phyloP scores from a whole-genome alignment of 306 rosid genomes.

The Castanospermum australe region DNA sequence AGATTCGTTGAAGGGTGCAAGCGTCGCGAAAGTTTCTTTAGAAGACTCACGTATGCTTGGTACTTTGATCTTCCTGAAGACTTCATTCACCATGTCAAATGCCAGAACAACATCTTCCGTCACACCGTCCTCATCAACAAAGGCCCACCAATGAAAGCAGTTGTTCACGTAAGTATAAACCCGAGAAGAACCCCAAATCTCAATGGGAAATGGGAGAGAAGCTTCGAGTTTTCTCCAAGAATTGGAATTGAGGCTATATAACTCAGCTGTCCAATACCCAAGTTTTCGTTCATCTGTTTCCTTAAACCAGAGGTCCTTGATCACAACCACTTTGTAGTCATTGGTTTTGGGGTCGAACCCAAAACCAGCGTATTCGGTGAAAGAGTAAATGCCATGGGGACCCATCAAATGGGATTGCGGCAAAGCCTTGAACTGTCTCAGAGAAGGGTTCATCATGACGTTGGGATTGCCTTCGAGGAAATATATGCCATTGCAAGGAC shows the following conservation, averaged over 20 bases:
- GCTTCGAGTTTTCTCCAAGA: constrained; percentile 19
- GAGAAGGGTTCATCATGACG: constrained; percentile 24
- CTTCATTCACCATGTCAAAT: constrained; percentile 26
- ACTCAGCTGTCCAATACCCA: constrained; percentile 20
- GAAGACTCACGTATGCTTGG: constrained; percentile 9
- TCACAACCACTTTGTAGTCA: constrained; percentile 26
- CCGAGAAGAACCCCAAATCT: constrained; percentile 21
- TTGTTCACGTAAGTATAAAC: constrained; percentile 22
- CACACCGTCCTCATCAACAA: background rate
- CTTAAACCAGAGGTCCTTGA: constrained; percentile 17
- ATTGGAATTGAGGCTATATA: constrained; percentile 23
- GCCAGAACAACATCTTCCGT: constrained; percentile 15
- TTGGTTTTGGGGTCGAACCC: constrained; percentile 24
- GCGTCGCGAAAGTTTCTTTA: background rate
- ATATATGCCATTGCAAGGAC: constrained; percentile 36
- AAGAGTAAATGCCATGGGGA: background rate
- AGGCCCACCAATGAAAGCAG: constrained; percentile 31
- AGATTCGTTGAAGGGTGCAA: constrained; percentile 17
- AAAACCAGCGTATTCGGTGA: constrained; percentile 16
- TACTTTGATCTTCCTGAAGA: constrained; percentile 26
- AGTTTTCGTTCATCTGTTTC: constrained; percentile 20
- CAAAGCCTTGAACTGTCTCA: constrained; percentile 22
- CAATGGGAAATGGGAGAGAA: constrained; percentile 1
- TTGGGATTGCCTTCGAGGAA: constrained; percentile 31
- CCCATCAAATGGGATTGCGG: background rate